Conservation (phyloP, 139 green algal species). For the Chlorella sorokiniana region DNA sequence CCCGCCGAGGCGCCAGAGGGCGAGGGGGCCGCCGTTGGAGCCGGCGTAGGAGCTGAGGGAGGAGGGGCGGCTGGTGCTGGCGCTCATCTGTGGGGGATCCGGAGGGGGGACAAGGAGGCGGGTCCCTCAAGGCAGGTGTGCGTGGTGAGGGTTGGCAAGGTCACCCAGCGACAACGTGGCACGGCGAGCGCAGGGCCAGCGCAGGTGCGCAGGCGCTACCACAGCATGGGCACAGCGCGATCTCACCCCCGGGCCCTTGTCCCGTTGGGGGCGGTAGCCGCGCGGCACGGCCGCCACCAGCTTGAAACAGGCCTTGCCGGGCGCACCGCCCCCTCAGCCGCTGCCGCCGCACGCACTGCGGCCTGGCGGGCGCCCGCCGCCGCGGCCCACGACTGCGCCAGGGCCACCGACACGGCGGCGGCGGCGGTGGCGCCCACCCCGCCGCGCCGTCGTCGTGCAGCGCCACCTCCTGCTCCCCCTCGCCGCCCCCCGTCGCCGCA, state of each 20-base stretch:
- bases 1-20: no score
- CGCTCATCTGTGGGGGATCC: neutral
- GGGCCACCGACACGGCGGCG: slow-evolving; percentile 64
- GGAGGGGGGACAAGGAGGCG: no score
- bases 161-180: no score
- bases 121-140: no score
- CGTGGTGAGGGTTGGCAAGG: no score
- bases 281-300: slow-evolving; percentile 63
- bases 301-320: slow-evolving; percentile 59
- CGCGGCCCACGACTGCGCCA: slow-evolving; percentile 60
- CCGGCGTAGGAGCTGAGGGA: no score
- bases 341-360: neutral
- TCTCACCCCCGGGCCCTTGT: no score
- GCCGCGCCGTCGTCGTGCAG: slow-evolving; percentile 60
- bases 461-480: slow-evolving; percentile 33
- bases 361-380: slow-evolving; percentile 26
- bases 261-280: slow-evolving; percentile 1
- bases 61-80: no score
- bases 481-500: neutral
- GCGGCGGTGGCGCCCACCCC: slow-evolving; percentile 62
- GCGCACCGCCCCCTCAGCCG: neutral
- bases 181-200: no score
- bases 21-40: no score
- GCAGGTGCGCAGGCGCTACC: no score
- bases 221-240: no score